Evolutionary conservation across 2,329 filamentous ascomycete genomes (phyloP).

Genomic region (Juglanconis oblonga): DNA sequence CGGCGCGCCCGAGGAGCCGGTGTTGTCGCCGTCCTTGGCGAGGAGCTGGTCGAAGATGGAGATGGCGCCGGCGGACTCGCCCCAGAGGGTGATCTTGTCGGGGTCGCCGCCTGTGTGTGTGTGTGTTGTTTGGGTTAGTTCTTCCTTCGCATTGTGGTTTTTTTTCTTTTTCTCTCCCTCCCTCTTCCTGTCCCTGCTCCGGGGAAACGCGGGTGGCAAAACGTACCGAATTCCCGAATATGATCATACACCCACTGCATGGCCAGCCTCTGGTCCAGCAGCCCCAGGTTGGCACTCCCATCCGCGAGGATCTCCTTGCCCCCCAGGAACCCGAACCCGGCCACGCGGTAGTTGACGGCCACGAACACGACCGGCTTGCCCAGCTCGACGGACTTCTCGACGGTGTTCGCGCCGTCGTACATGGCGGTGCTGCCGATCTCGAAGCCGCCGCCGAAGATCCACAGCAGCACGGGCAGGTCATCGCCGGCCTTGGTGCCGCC

Average conservation of each 20-base stretch:
- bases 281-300: conserved; percentile 66
- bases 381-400: conserved; percentile 42
- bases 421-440: conserved; percentile 45
- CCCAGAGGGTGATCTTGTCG: conserved; percentile 76
- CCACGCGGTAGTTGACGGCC: conserved; percentile 73
- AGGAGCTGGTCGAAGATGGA: conserved; percentile 75
- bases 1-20: conserved; percentile 66
- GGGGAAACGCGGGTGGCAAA: background rate
- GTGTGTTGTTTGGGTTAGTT: background rate
- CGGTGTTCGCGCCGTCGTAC: conserved; percentile 50
- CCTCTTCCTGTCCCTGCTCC: background rate
- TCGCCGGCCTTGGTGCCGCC: background rate
- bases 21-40: conserved; percentile 68
- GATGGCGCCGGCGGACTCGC: conserved; percentile 68
- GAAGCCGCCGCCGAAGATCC: conserved; percentile 10
- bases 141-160: too few species aligned
- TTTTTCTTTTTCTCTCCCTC: too few species aligned
- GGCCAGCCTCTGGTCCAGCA: conserved; percentile 69
- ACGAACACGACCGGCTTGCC: conserved; percentile 71
- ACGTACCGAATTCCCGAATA: conserved; percentile 65
- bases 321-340: conserved; percentile 70
- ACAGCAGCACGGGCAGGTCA: conserved; percentile 6
- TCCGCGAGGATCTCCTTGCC: conserved; percentile 66
- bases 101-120: conserved; percentile 63
- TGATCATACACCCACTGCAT: conserved; percentile 74